Evolutionary conservation across 169 alveolate species (phyloP).

Genomic region (Theileria sp.): DNA sequence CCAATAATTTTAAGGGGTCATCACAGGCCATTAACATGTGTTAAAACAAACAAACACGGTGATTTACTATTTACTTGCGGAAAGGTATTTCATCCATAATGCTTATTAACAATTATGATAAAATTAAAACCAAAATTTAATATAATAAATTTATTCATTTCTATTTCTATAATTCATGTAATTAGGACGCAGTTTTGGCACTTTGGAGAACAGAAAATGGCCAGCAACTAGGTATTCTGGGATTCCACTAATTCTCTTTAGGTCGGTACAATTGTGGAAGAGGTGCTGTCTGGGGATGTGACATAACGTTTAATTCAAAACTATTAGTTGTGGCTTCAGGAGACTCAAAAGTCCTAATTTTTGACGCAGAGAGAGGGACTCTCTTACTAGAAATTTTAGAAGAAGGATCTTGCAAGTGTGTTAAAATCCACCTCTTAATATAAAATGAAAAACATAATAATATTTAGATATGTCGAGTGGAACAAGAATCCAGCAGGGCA

Average conservation of each 20-base stretch:
- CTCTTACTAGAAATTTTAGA: slow-evolving; percentile 70
- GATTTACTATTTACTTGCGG: slow-evolving; percentile 87
- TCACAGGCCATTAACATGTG: slow-evolving; percentile 87
- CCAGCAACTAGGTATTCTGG: slow-evolving; percentile 74
- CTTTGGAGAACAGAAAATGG: slow-evolving; percentile 82
- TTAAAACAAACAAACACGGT: slow-evolving; percentile 84
- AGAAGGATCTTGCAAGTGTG: slow-evolving; percentile 83
- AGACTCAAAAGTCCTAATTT: slow-evolving; percentile 79
- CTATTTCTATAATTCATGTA: not conserved
- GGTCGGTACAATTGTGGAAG: slow-evolving; percentile 86
- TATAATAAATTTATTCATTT: not conserved
- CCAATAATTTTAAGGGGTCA: slow-evolving; percentile 85
- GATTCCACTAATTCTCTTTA: slow-evolving; percentile 24
- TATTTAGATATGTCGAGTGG: slow-evolving; percentile 83
- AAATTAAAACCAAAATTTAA: too few relatives aligned
- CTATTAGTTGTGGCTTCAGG: slow-evolving; percentile 83
- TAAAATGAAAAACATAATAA: slow-evolving; percentile 6
- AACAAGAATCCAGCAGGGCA: slow-evolving; percentile 81
- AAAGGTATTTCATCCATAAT: slow-evolving; percentile 72
- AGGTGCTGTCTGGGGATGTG: slow-evolving; percentile 86
- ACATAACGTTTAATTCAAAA: slow-evolving; percentile 81
- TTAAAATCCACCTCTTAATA: slow-evolving; percentile 43
- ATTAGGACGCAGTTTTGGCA: slow-evolving; percentile 76
- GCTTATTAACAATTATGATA: not conserved
- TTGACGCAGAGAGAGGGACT: slow-evolving; percentile 81